Evolutionary conservation across 2,329 filamentous ascomycete genomes (phyloP).

Genomic region (Fusarium sublunatum): DNA sequence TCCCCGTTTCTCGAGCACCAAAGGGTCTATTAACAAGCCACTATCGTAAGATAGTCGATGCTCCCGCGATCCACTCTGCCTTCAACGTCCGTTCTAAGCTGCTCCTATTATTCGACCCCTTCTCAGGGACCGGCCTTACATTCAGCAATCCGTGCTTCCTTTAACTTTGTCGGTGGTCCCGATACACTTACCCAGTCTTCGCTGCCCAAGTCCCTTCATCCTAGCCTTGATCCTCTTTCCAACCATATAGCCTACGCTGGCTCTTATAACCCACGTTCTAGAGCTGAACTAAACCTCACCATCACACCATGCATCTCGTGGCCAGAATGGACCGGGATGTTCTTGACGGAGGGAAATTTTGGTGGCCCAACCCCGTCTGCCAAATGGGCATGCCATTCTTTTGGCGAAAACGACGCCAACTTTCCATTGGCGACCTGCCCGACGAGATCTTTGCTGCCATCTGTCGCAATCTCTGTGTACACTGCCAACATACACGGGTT

Average conservation of each 20-base stretch:
- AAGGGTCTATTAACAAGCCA: conserved; percentile 26
- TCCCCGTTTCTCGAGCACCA: conserved; percentile 8
- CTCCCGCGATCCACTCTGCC: conserved; percentile 32
- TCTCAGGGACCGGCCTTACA: conserved; percentile 4
- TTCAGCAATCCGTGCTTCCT: not conserved
- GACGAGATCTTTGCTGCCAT: conserved; percentile 45
- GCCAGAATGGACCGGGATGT: conserved; percentile 40
- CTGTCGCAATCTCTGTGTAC: conserved; percentile 43
- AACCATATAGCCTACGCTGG: not conserved
- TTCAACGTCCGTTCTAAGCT: conserved; percentile 7
- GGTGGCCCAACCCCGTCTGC: conserved; percentile 28
- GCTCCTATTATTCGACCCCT: conserved; percentile 18
- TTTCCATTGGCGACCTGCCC: conserved; percentile 40
- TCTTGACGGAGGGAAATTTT: conserved; percentile 33
- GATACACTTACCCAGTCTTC: conserved; percentile 5
- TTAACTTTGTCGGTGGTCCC: not conserved
- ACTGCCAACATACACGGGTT: conserved; percentile 42
- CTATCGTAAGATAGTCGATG: conserved; percentile 40
- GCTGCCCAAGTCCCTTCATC: conserved; percentile 6
- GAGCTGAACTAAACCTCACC: conserved; percentile 7
- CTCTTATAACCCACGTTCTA: conserved; percentile 19
- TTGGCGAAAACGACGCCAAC: conserved; percentile 22
- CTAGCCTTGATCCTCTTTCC: not conserved
- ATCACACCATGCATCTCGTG: conserved; percentile 41
- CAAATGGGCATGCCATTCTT: conserved; percentile 18